These are phyloP conservation scores for Candida buenavistaensis DNA, from an alignment of 1,139 yeast genomes.

Conservation along the genomic window DNA sequence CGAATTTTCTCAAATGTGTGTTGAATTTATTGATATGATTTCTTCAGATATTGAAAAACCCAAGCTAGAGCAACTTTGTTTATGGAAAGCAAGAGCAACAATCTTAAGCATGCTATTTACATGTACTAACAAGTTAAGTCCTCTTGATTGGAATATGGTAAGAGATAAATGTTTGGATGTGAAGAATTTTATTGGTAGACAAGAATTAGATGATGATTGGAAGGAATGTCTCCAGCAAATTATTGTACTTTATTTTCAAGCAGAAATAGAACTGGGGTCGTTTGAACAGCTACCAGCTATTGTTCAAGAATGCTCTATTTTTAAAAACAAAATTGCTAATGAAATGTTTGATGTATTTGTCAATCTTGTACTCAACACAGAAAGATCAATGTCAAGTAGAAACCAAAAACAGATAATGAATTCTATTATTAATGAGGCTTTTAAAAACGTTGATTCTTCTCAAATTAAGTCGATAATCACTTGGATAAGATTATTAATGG, in stretches of 20 bases:
- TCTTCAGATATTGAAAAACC: constrained; percentile 7
- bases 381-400: constrained; percentile 1
- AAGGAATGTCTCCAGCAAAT: constrained; percentile 5
- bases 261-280: constrained; percentile 14
- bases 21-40: constrained; percentile 9
- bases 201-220: constrained; percentile 7
- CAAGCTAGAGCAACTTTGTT: constrained; percentile 5
- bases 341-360: constrained; percentile 10
- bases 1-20: constrained; percentile 10
- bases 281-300: constrained; percentile 8
- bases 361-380: constrained; percentile 3
- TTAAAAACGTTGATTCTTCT: constrained; percentile 1
- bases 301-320: constrained; percentile 6
- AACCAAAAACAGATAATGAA: constrained; percentile 6
- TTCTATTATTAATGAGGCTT: constrained; percentile 5
- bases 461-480: constrained; percentile 5
- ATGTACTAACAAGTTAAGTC: constrained; percentile 2
- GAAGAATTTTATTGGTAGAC: constrained; percentile 5
- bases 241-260: constrained; percentile 9
- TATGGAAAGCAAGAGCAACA: constrained; percentile 13
- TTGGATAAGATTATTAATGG: constrained; percentile 10
- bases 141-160: constrained; percentile 10
- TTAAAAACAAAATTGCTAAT: constrained; percentile 4
- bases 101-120: constrained; percentile 8
- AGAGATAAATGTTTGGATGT: constrained; percentile 11